Percentiles rank a stretch among this genome's conserved stretches.
Evolutionary conservation across 371 early-diverging fungal species (phyloP).

Genomic region (Mucor mucedo): DNA sequence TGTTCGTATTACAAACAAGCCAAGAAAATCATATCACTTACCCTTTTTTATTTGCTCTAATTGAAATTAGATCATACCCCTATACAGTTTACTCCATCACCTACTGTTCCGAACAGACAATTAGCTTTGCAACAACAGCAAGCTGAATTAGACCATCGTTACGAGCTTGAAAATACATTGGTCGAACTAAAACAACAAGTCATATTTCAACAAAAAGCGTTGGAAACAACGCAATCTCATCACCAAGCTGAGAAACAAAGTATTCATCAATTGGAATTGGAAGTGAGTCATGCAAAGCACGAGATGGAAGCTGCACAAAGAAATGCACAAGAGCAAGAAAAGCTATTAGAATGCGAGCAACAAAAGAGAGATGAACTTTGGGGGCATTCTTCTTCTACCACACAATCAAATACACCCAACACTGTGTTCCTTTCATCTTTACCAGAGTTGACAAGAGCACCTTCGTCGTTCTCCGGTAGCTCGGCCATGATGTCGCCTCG

Average conservation of each 20-base stretch:
- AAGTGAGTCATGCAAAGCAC: background rate
- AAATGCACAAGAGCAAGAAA: slow-evolving; percentile 5
- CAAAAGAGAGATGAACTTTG: background rate
- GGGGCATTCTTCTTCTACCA: background rate
- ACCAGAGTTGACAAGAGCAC: slow-evolving; percentile 20
- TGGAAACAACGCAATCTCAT: background rate
- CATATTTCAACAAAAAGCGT: background rate
- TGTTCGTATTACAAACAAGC: slow-evolving; percentile 5
- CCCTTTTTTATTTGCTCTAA: too few relatives aligned
- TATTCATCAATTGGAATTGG: background rate
- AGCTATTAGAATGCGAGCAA: background rate
- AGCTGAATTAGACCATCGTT: background rate
- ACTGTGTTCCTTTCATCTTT: background rate
- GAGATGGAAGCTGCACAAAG: background rate
- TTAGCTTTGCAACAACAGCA: background rate
- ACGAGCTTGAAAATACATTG: slow-evolving; percentile 11
- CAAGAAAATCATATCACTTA: background rate
- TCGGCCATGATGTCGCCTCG: slow-evolving; percentile 14
- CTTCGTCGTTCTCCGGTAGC: slow-evolving; percentile 16
- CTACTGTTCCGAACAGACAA: background rate
- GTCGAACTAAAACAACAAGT: slow-evolving; percentile 13
- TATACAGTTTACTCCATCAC: background rate
- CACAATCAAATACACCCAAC: background rate
- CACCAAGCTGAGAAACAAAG: background rate
- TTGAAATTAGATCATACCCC: background rate